Conservation (phyloP, 768 basidiomycete species). For the Clavulina sp. region DNA sequence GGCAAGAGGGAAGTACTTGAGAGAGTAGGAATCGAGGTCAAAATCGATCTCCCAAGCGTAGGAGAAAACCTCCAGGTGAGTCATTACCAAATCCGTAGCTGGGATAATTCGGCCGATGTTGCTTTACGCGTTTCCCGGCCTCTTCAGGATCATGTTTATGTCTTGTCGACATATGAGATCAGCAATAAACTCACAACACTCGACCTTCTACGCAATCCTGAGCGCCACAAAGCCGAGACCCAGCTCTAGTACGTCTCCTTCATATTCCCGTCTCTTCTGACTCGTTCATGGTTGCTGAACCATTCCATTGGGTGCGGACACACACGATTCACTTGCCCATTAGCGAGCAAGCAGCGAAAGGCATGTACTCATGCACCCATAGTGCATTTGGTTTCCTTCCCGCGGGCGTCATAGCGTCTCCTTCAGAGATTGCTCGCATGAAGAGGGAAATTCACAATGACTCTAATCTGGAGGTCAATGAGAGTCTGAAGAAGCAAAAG, state of each 20-base stretch:
- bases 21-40: constrained; percentile 17
- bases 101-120: too few relatives aligned
- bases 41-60: constrained; percentile 27
- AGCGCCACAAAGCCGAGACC: constrained; percentile 2
- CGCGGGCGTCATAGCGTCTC: not conserved
- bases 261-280: not conserved
- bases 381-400: constrained; percentile 9
- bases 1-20: constrained; percentile 21
- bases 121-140: too few relatives aligned
- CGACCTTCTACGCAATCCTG: constrained; percentile 7
- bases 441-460: not conserved
- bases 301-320: too few relatives aligned
- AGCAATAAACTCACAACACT: constrained; percentile 5
- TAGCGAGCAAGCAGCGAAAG: constrained; percentile 5
- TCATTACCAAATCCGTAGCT: too few relatives aligned
- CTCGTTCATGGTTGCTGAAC: too few relatives aligned
- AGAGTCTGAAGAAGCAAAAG: not conserved
- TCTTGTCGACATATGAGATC: constrained; percentile 6
- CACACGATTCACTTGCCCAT: too few relatives aligned
- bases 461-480: not conserved
- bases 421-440: not conserved
- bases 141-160: constrained; percentile 8
- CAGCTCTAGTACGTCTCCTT: constrained; percentile 5
- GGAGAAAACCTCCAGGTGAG: constrained; percentile 26
- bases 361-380: constrained; percentile 8